Evolutionary conservation across 83 land plant genomes (phyloP).

Genomic region (Picea engelmannii): DNA sequence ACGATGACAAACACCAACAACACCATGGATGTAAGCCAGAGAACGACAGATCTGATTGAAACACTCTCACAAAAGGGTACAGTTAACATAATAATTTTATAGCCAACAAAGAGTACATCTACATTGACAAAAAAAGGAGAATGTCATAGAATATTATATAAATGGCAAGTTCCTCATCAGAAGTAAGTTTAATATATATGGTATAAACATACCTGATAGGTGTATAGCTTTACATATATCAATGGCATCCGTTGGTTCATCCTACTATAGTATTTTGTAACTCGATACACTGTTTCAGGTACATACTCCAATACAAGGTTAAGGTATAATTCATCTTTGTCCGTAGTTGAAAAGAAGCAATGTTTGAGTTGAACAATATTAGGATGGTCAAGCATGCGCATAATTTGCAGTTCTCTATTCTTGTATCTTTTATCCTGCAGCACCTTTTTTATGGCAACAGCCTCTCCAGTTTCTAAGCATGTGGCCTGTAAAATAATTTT

Average conservation of each 20-base stretch:
- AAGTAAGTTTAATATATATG: background rate
- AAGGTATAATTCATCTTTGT: conserved; percentile 71
- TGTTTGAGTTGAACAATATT: conserved; percentile 64
- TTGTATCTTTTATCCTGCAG: conserved; percentile 80
- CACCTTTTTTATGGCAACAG: conserved; percentile 77
- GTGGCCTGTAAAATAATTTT: conserved; percentile 46
- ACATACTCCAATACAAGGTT: conserved; percentile 77
- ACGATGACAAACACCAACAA: conserved; percentile 73
- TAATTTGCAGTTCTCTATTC: conserved; percentile 68
- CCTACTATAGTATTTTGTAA: conserved; percentile 45
- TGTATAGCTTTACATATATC: conserved; percentile 58
- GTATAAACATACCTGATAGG: conserved; percentile 56
- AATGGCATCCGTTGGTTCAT: conserved; percentile 65
- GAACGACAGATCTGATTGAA: conserved; percentile 60
- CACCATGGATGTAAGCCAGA: conserved; percentile 66
- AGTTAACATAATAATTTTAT: background rate
- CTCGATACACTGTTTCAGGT: conserved; percentile 68
- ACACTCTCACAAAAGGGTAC: background rate
- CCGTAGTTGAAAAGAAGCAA: conserved; percentile 68
- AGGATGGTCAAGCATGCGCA: conserved; percentile 70
- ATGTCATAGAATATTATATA: background rate
- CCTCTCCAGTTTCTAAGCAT: conserved; percentile 65
- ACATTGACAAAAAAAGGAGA: no score
- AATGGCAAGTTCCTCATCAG: background rate
- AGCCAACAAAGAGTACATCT: background rate